Percentiles rank a stretch among this genome's conserved stretches.
phyloP scores from a whole-genome alignment of 306 rosid species.

The Bauhinia variegata region DNA sequence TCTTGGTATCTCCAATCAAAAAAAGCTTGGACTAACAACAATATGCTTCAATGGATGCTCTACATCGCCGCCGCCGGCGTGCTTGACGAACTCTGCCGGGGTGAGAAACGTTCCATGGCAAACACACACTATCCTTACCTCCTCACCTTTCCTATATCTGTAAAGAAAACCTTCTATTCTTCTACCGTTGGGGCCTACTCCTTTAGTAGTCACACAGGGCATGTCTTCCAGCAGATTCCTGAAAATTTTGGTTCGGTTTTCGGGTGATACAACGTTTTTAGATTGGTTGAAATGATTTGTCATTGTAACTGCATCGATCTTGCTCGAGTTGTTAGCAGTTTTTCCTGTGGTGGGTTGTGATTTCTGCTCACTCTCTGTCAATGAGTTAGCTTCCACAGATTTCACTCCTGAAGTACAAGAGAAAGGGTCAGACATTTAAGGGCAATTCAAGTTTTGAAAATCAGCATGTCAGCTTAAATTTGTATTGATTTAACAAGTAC shows the following conservation, averaged over 20 bases:
- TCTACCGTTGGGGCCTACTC: slow-evolving; percentile 65
- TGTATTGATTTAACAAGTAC: background rate
- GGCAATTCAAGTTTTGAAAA: background rate
- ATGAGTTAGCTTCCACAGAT: slow-evolving; percentile 37
- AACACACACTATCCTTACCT: slow-evolving; percentile 75
- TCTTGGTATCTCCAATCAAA: slow-evolving; percentile 14
- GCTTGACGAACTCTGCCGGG: slow-evolving; percentile 80
- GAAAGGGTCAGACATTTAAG: background rate
- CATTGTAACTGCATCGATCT: background rate
- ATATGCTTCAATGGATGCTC: slow-evolving; percentile 70
- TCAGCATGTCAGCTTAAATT: background rate
- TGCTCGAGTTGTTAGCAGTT: slow-evolving; percentile 15
- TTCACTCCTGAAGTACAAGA: slow-evolving; percentile 23
- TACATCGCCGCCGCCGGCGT: slow-evolving; percentile 73
- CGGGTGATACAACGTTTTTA: background rate
- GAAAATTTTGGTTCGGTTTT: slow-evolving; percentile 32
- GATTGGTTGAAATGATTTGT: slow-evolving; percentile 26
- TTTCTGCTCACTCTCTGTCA: slow-evolving; percentile 38
- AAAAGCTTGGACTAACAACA: slow-evolving; percentile 54
- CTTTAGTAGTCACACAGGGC: slow-evolving; percentile 70
- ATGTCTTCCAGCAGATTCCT: slow-evolving; percentile 61
- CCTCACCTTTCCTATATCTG: slow-evolving; percentile 68
- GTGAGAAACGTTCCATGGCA: slow-evolving; percentile 78
- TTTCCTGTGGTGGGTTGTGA: background rate
- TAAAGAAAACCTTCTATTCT: slow-evolving; percentile 80